Conservation (phyloP, 176 grass and related monocot genomes). For the Carex cristatella region DNA sequence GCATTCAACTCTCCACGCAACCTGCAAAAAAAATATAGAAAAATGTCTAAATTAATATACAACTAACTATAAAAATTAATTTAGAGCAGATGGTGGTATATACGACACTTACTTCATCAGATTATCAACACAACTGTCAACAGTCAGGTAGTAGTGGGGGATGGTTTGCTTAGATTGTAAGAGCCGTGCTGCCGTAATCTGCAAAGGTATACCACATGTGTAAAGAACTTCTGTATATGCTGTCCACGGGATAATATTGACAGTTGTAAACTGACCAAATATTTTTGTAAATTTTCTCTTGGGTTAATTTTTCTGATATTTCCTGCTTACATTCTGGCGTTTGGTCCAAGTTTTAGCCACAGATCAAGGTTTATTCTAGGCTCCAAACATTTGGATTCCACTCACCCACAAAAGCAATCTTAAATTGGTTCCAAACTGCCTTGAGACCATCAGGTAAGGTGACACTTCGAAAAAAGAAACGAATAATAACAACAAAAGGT, state of each 20-base stretch:
- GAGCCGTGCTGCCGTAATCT: constrained; percentile 78
- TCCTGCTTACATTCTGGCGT: not conserved
- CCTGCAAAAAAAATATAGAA: constrained; percentile 32
- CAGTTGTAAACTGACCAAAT: not conserved
- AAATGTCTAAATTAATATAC: not conserved
- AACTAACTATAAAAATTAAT: not conserved
- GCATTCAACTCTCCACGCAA: constrained; percentile 72
- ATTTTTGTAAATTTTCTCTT: not conserved
- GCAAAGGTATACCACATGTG: constrained; percentile 6
- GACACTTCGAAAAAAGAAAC: not conserved
- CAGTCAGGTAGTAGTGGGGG: constrained; percentile 94
- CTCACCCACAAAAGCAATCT: constrained; percentile 9
- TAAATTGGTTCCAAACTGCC: not conserved
- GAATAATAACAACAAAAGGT: not conserved
- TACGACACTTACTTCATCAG: constrained; percentile 67
- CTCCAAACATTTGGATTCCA: not conserved
- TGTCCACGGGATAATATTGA: not conserved
- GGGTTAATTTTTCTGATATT: not conserved
- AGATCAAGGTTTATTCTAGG: not conserved
- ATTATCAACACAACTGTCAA: constrained; percentile 71
- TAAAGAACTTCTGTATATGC: not conserved
- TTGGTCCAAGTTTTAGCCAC: not conserved
- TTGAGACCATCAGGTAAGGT: not conserved
- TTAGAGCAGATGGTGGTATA: not conserved
- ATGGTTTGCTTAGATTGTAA: constrained; percentile 85